Conservation (phyloP, 202 grass and related monocot species). For the Zizania palustris region DNA sequence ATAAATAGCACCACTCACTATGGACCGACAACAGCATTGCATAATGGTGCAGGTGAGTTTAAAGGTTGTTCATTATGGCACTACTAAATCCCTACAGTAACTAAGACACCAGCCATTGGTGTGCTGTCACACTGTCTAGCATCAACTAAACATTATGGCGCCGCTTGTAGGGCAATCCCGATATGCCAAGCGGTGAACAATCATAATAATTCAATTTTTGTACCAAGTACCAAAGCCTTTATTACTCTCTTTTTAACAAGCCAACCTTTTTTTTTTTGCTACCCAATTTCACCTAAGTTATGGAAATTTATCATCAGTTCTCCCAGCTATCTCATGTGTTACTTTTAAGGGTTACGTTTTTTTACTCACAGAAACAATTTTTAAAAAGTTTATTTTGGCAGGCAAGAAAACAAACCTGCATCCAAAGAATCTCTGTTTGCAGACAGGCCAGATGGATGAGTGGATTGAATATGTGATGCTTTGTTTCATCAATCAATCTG, state of each 20-base stretch:
- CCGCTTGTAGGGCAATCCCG: not conserved
- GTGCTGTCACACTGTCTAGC: not conserved
- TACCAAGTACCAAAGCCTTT: not conserved
- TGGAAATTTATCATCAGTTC: not conserved
- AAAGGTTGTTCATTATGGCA: conserved; percentile 36
- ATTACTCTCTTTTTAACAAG: not conserved
- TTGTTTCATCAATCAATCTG: conserved; percentile 84
- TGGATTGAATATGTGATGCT: conserved; percentile 80
- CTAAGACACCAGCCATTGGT: conserved; percentile 8
- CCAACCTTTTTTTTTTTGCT: not conserved
- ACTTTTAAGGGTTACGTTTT: not conserved
- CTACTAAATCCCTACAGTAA: conserved; percentile 5
- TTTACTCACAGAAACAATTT: not conserved
- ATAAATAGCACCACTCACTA: not conserved
- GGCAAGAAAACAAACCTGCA: conserved; percentile 68
- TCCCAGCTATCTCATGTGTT: not conserved
- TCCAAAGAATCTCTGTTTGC: conserved; percentile 80
- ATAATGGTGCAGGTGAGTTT: conserved; percentile 32
- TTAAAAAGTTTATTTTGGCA: not conserved
- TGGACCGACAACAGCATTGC: conserved; percentile 21
- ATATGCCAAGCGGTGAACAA: not conserved
- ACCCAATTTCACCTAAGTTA: not conserved
- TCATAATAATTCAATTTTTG: conserved; percentile 14
- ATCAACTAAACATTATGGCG: conserved; percentile 17
- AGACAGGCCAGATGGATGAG: conserved; percentile 92